Conservation (phyloP, 495 filamentous ascomycete species). For the Penicillium longicatenatum region DNA sequence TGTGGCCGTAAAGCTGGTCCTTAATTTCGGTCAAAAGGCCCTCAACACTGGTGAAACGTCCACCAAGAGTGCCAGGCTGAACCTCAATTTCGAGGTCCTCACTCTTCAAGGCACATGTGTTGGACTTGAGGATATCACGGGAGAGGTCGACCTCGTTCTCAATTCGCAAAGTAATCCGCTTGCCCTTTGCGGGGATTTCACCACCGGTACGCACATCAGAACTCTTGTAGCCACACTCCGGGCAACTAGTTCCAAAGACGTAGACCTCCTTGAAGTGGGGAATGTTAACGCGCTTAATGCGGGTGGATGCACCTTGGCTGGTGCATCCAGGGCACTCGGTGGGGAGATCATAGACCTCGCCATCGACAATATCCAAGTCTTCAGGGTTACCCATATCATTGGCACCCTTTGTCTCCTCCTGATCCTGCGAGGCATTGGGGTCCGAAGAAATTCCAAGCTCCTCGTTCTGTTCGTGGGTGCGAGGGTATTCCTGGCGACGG, state of each 20-base stretch:
- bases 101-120: constrained; percentile 81
- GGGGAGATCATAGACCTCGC: constrained; percentile 87
- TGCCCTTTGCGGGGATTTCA: constrained; percentile 83
- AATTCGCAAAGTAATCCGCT: constrained; percentile 77
- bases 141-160: constrained; percentile 74
- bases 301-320: background rate
- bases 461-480: constrained; percentile 83
- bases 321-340: constrained; percentile 88
- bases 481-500: constrained; percentile 74
- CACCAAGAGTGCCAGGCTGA: constrained; percentile 88
- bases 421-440: constrained; percentile 28
- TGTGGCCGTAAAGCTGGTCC: constrained; percentile 80
- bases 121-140: constrained; percentile 94
- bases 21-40: constrained; percentile 91
- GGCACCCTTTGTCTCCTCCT: constrained; percentile 22
- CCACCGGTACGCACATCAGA: constrained; percentile 98
- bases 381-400: constrained; percentile 36
- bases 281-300: constrained; percentile 83
- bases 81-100: constrained; percentile 83
- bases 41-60: constrained; percentile 96
- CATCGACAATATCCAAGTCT: constrained; percentile 79
- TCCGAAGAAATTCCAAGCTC: constrained; percentile 67
- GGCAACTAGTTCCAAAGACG: constrained; percentile 85
- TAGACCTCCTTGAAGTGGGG: constrained; percentile 96
- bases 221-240: constrained; percentile 87